Evolutionary conservation across 306 rosid genomes (phyloP), one percentile per base, ranked within the genome.

Genomic region (Alnus glutinosa): DNA sequence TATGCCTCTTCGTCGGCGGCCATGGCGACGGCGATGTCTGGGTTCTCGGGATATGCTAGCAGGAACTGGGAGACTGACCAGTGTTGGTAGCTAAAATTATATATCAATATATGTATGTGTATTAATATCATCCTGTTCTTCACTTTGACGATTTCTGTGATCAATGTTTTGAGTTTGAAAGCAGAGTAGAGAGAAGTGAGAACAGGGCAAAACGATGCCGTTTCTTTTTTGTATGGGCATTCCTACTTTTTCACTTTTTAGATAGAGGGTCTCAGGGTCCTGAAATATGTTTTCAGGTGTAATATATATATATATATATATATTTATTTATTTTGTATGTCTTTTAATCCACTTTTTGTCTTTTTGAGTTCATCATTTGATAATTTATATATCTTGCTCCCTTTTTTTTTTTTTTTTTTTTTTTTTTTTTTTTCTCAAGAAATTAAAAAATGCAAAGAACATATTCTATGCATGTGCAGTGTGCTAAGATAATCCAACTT

Each of bases 61-160:
- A 80, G 91, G 81, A 89, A 55, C 62, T 92, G 94, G 97, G 96
- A 92, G 79, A 87, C 97, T 2, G 97, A 92, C 30, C 96, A 90
- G 81, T 90, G 96, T 70, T 92, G 96, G 96, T 92, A 89, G 85
- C 36, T 49, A 7, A 42, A 5, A 30, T 47, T 68, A 67, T 2
- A 18, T 12, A 62, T 28, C 2, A 3, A 9, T 23, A 62, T 23
- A 30, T n/a, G 44, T 3, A 62, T 42, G 10, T 42, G 11, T 66
- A 16, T 36, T 1, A 2, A 32, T 13, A 34, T 62, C n/a, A 62
- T 68, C 72, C 48, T 68, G 72, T 68, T 68, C 51, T 68, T n/a
- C 51, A 34, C 2, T 23, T 23, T 23, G 28, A 23, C 37, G 42
- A 32, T 39, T 39, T 68, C 49, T 68, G 72, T 9, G 28, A 68